phyloP scores from a whole-genome alignment of 345 rosid genomes.

The Erysimum cheiranthoides region DNA sequence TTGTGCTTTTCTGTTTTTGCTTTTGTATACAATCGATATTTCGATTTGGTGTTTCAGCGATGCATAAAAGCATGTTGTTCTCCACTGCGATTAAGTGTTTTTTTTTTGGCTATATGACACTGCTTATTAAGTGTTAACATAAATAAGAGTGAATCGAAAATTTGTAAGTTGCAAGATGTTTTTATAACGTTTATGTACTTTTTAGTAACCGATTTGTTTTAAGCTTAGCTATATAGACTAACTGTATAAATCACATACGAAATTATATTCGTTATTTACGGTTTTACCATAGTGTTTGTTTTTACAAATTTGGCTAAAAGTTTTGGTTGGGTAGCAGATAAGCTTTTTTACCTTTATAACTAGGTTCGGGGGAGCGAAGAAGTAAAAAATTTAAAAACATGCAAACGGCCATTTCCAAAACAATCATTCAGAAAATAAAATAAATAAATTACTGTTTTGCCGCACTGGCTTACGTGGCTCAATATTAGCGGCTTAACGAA shows the following conservation, averaged over 20 bases:
- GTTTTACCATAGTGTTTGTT: neutral
- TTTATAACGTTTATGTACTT: neutral
- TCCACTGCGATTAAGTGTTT: neutral
- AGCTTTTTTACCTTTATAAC: neutral
- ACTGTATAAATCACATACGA: neutral
- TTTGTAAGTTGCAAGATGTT: neutral
- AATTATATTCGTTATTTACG: neutral
- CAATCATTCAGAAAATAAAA: constrained; percentile 2
- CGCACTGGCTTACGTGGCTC: constrained; percentile 31
- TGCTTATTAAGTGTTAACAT: neutral
- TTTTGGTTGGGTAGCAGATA: neutral
- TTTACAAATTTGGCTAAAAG: neutral
- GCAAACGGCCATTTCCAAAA: neutral
- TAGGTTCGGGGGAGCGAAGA: neutral
- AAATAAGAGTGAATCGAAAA: neutral
- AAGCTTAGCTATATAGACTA: neutral
- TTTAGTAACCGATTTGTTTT: neutral
- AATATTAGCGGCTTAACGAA: constrained; percentile 14
- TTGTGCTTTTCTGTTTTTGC: neutral
- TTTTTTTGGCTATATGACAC: no score
- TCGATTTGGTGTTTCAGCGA: neutral
- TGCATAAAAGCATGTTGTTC: neutral
- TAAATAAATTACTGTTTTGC: neutral
- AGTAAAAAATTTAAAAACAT: neutral
- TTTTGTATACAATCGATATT: neutral